Evolutionary conservation across 495 filamentous ascomycete species (phyloP).

Genomic region (Hypoxylon fragiforme): DNA sequence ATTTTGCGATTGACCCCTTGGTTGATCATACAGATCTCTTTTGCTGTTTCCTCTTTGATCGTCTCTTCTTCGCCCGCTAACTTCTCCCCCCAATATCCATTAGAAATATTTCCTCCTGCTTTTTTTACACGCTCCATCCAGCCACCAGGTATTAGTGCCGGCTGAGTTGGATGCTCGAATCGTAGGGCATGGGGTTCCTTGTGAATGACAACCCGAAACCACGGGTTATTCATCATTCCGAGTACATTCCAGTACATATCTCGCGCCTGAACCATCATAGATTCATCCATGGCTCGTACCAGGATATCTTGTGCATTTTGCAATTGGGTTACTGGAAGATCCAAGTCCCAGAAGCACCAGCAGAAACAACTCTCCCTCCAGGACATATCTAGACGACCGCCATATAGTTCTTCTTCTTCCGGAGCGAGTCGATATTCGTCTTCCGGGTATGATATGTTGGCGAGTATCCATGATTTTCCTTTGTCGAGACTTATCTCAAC

Average conservation of each 20-base stretch:
- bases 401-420: slow-evolving; percentile 68
- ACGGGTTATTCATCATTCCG: slow-evolving; percentile 99
- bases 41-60: slow-evolving; percentile 45
- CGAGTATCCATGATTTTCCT: slow-evolving; percentile 80
- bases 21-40: slow-evolving; percentile 81
- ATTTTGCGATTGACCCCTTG: slow-evolving; percentile 65
- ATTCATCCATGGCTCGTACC: slow-evolving; percentile 90
- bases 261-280: slow-evolving; percentile 81
- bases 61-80: slow-evolving; percentile 59
- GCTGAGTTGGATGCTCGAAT: slow-evolving; percentile 92
- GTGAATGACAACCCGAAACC: slow-evolving; percentile 82
- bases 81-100: slow-evolving; percentile 87
- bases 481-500: slow-evolving; percentile 87
- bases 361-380: slow-evolving; percentile 84
- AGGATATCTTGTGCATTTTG: slow-evolving; percentile 70
- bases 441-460: slow-evolving; percentile 81
- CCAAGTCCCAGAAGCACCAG: slow-evolving; percentile 92
- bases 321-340: slow-evolving; percentile 67
- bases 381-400: slow-evolving; percentile 78
- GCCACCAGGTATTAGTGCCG: slow-evolving; percentile 75
- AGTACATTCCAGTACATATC: slow-evolving; percentile 98
- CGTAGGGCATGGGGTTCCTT: slow-evolving; percentile 67
- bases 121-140: slow-evolving; percentile 98
- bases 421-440: slow-evolving; percentile 75
- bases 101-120: slow-evolving; percentile 76